Evolutionary conservation across 2,329 filamentous ascomycete genomes (phyloP), one percentile per base, ranked within the genome.

Genomic region (Ceratocystis huliohia): DNA sequence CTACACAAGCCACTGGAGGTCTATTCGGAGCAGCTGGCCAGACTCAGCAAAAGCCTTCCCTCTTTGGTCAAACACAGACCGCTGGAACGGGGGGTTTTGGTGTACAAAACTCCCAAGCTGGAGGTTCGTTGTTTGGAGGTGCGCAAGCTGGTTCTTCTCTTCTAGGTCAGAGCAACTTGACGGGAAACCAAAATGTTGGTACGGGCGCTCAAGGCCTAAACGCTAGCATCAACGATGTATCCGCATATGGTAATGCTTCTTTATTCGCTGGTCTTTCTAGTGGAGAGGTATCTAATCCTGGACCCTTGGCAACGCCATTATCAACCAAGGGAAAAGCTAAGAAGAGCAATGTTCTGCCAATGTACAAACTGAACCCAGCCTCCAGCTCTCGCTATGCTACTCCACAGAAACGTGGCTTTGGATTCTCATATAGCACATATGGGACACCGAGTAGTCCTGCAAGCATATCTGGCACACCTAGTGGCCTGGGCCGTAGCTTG

Each of bases 391-490:
- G 91, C 61, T 86, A 92, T 66, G 83, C 86, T 37, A 96, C 91
- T 0, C 91, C 92, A 0, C 89, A 91, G 71, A 93, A 91, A 77
- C 84, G 88, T 66, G 91, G 90, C 4, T 96, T 90, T 73, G 93
- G 93, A 2, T 96, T 96, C 74, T 91, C 88, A 1, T 96, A 96
- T 76, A 96, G 91, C 70, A 91, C 87, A 1, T 96, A 96, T 71
- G 91, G 90, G 57, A 92, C 88, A 1, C 91, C 93, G 5, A 86
- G 80, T 67, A 89, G 85, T 70, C 83, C 83, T 25, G 83, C 88
- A 3, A 85, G 87, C 73, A 81, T 79, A 46, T 79, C 83, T 56
- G 75, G 74, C 74, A 88, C 88, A 5, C 88, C 89, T 4, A 85
- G 84, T 46, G 81, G 80, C 20, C 77, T 88, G 64, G 83, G 84